Evolutionary conservation across 805 yeast species (phyloP).

Genomic region (Zygoascus flipseniorum): DNA sequence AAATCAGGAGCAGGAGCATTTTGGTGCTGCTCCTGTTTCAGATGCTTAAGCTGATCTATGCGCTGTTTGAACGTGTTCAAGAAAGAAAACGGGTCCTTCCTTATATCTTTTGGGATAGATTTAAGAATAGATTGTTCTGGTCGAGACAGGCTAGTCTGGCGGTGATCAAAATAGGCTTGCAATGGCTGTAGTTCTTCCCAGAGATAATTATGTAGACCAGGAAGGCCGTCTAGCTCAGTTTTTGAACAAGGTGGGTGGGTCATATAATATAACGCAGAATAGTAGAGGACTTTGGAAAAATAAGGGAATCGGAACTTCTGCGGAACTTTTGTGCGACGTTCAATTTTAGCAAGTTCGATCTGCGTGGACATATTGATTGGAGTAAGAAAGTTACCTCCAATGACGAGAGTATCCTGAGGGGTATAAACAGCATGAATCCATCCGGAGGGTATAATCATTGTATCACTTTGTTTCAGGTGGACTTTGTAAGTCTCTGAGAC

Average conservation of each 20-base stretch:
- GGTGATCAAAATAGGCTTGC: neutral
- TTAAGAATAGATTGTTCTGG: neutral
- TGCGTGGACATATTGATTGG: slow-evolving; percentile 55
- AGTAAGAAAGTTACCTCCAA: slow-evolving; percentile 84
- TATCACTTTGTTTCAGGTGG: slow-evolving; percentile 53
- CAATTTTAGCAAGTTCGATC: slow-evolving; percentile 52
- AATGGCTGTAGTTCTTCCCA: neutral
- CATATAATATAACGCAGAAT: slow-evolving; percentile 42
- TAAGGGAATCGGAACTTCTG: slow-evolving; percentile 69
- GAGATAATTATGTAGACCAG: slow-evolving; percentile 5
- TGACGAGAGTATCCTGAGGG: slow-evolving; percentile 67
- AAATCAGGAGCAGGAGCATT: no score
- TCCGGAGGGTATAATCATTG: slow-evolving; percentile 79
- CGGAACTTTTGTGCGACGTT: slow-evolving; percentile 62
- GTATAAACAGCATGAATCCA: slow-evolving; percentile 92
- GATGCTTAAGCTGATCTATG: neutral
- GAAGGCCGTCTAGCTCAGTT: slow-evolving; percentile 5
- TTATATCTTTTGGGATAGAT: neutral
- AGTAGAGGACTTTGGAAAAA: slow-evolving; percentile 64
- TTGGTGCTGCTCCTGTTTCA: no score
- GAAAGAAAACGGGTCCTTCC: neutral
- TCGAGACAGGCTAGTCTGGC: neutral
- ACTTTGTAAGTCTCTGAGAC: slow-evolving; percentile 44
- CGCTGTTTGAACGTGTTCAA: neutral
- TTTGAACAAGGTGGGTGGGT: neutral